phyloP scores from a whole-genome alignment of 805 yeast species.

The Monosporozyma aquatica region DNA sequence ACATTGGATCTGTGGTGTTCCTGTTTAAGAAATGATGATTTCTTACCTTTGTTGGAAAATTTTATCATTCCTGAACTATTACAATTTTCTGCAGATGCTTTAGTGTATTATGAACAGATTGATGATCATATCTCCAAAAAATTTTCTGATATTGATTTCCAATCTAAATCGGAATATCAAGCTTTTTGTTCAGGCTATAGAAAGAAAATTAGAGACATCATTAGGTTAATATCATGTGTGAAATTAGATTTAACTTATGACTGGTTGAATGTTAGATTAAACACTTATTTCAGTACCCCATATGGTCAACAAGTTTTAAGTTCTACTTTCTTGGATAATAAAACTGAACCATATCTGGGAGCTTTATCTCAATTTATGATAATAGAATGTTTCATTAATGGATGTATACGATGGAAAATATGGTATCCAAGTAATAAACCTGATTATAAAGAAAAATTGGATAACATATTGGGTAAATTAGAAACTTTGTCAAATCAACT shows the following conservation, averaged over 20 bases:
- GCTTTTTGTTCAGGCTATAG: conserved; percentile 73
- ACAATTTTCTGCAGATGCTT: conserved; percentile 67
- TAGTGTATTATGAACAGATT: conserved; percentile 62
- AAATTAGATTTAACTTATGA: conserved; percentile 70
- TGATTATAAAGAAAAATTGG: conserved; percentile 42
- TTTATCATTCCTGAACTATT: conserved; percentile 54
- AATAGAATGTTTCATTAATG: conserved; percentile 84
- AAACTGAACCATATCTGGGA: conserved; percentile 59
- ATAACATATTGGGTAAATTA: conserved; percentile 44
- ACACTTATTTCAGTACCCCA: conserved; percentile 60
- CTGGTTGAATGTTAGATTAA: conserved; percentile 73
- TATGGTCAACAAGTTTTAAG: conserved; percentile 58
- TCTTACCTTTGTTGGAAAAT: conserved; percentile 40
- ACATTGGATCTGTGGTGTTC: conserved; percentile 93
- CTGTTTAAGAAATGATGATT: conserved; percentile 70
- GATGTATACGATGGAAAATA: conserved; percentile 89
- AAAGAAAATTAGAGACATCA: conserved; percentile 81
- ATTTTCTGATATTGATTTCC: conserved; percentile 79
- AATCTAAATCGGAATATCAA: conserved; percentile 68
- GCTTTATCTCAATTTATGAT: conserved; percentile 78
- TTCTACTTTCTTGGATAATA: conserved; percentile 43
- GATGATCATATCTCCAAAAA: conserved; percentile 56
- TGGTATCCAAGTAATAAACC: conserved; percentile 49
- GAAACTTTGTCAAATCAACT: conserved; percentile 68
- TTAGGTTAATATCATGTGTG: conserved; percentile 78